Conservation (phyloP, 1,139 yeast species). For the Arxiozyma heterogenica region DNA sequence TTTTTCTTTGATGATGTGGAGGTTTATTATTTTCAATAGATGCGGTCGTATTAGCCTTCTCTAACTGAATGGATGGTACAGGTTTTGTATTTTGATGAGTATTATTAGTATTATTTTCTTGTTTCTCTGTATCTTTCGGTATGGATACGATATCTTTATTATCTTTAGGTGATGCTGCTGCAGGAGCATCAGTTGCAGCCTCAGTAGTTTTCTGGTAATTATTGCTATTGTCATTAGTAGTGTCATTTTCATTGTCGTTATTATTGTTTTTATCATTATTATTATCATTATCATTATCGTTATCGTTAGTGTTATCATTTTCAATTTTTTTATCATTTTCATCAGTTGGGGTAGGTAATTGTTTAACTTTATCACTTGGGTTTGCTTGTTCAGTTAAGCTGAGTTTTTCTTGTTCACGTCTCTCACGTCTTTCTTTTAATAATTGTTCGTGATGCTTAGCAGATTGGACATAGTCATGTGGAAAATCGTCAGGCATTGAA, state of each 20-base stretch:
- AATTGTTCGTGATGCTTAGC: slow-evolving; percentile 41
- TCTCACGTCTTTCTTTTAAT: slow-evolving; percentile 28
- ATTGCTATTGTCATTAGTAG: too few relatives aligned
- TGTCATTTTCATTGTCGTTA: background rate
- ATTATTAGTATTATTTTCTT: background rate
- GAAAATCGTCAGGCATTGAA: slow-evolving; percentile 37
- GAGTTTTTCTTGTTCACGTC: slow-evolving; percentile 9
- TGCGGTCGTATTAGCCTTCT: slow-evolving; percentile 1
- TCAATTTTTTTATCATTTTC: slow-evolving; percentile 2
- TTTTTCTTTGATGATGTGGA: slow-evolving; percentile 20
- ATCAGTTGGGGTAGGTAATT: slow-evolving; percentile 7
- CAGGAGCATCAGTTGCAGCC: background rate
- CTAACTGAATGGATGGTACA: slow-evolving; percentile 1
- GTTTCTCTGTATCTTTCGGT: background rate
- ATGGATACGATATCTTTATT: too few relatives aligned
- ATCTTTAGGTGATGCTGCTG: background rate
- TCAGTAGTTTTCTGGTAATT: too few relatives aligned
- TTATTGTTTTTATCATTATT: background rate
- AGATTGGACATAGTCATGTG: slow-evolving; percentile 38
- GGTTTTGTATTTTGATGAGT: slow-evolving; percentile 1
- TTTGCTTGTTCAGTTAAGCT: background rate
- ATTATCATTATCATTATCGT: background rate
- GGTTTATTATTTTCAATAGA: slow-evolving; percentile 6
- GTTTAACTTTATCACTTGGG: background rate
- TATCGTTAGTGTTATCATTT: slow-evolving; percentile 1